phyloP scores from a whole-genome alignment of 495 filamentous ascomycete species.

The Aspergillus hancockii region DNA sequence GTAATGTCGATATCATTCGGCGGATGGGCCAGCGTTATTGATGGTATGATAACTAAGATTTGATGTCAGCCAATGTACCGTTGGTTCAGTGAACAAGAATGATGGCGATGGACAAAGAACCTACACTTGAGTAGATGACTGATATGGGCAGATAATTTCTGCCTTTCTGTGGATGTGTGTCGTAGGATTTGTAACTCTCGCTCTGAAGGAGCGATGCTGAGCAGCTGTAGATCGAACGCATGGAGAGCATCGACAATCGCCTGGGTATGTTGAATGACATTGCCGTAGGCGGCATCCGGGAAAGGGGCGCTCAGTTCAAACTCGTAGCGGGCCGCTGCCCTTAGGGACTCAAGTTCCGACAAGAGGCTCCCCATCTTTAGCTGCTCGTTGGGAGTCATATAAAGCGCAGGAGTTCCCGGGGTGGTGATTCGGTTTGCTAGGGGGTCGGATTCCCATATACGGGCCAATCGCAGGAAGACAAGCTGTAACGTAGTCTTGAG shows the following conservation, averaged over 20 bases:
- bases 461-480: slow-evolving; percentile 86
- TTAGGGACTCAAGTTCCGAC: slow-evolving; percentile 68
- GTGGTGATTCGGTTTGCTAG: slow-evolving; percentile 63
- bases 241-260: slow-evolving; percentile 89
- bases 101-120: slow-evolving; percentile 11
- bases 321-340: slow-evolving; percentile 70
- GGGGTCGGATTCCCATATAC: slow-evolving; percentile 92
- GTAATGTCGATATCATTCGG: slow-evolving; percentile 78
- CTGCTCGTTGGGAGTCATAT: slow-evolving; percentile 82
- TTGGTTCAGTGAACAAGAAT: background rate
- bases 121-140: slow-evolving; percentile 85
- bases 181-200: slow-evolving; percentile 77
- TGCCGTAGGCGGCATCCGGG: slow-evolving; percentile 63
- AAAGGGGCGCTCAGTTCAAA: slow-evolving; percentile 86
- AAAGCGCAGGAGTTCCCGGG: slow-evolving; percentile 51
- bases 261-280: slow-evolving; percentile 74
- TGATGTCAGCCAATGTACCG: slow-evolving; percentile 12
- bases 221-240: slow-evolving; percentile 92
- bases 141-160: slow-evolving; percentile 77
- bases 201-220: slow-evolving; percentile 70
- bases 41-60: slow-evolving; percentile 75
- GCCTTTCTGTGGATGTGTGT: slow-evolving; percentile 75
- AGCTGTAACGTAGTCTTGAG: slow-evolving; percentile 82
- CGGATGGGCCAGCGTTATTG: slow-evolving; percentile 89
- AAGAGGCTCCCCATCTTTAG: slow-evolving; percentile 63